Evolutionary conservation across 176 grass and related monocot genomes (phyloP), one percentile per base, ranked within the genome.

Genomic region (Metroxylon sagu): DNA sequence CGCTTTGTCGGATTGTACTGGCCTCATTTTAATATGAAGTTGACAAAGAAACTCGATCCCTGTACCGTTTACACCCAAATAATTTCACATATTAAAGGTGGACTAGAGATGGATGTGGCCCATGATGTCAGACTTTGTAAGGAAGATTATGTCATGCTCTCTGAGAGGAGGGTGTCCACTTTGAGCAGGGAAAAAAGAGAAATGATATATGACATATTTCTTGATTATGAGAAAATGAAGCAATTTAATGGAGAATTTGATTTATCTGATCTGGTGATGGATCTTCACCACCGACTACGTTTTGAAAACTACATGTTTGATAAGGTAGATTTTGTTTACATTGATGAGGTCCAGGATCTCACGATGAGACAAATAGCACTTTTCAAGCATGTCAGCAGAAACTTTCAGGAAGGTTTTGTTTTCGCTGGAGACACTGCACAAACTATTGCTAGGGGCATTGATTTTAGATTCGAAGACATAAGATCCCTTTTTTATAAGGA

Each of bases 281-380:
- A 61, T 61, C 83, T 95, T 59, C 86, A 87, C 26, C 19, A 49
- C 17, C 59, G 39, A 49, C 19, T 90, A 29, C 10, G 60, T 54
- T 73, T 26, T 39, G 64, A 77, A 63, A 79, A 80, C 48, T 95
- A 77, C 48, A 72, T 49, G n/a, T 77, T 74, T 18, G 77, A 77
- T 56, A 53, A 74, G 14, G 25, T 95, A 16, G 83, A 89, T 80
- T 89, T 60, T 59, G 64, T 95, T 49, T 95, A 95, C 50, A 84
- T 95, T 50, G 90, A 95, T 56, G 90, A 95, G 78, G 90, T 95
- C 72, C 90, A 95, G 60, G 90, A 95, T 71, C 78, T 95, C 59
- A 95, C 79, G 6, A 80, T 89, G 75, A 52, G 71, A 59, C 90
- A 95, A 25, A 79, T 95, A 67, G 76, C 79, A 35, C 77, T 95